These are phyloP conservation scores for Exophiala sp. DNA, from an alignment of 2,329 filamentous ascomycete species.

Conservation along the genomic window DNA sequence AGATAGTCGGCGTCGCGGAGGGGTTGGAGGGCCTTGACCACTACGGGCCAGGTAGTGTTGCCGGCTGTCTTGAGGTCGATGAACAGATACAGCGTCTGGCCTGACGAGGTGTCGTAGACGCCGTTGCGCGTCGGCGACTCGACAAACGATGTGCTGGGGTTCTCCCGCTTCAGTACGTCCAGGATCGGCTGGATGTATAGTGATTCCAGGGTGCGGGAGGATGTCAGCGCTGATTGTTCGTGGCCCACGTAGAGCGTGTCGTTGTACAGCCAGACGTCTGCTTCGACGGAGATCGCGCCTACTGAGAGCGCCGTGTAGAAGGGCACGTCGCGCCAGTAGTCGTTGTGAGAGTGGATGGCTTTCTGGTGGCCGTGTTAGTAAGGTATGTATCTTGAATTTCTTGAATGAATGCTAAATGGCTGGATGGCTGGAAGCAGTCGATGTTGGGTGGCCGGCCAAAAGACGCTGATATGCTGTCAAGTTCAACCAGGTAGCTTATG, in stretches of 20 bases:
- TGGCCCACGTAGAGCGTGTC: conserved; percentile 41
- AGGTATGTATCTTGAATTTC: not conserved
- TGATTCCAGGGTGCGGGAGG: conserved; percentile 38
- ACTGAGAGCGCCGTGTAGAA: conserved; percentile 37
- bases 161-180: conserved; percentile 50
- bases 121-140: conserved; percentile 51
- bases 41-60: conserved; percentile 50
- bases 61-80: conserved; percentile 59
- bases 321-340: conserved; percentile 40
- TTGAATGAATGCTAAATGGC: no score
- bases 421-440: no score
- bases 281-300: conserved; percentile 43
- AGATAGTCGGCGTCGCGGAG: conserved; percentile 50
- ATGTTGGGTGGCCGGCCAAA: no score
- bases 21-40: conserved; percentile 52
- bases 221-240: conserved; percentile 34
- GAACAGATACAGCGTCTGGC: conserved; percentile 59
- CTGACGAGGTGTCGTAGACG: conserved; percentile 52
- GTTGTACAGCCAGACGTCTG: conserved; percentile 42
- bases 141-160: conserved; percentile 49
- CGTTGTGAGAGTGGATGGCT: conserved; percentile 40
- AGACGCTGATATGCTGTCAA: no score
- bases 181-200: conserved; percentile 49
- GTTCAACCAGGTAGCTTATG: no score
- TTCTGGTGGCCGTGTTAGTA: conserved; percentile 14